A percentile compares a stretch with the other conserved stretches of the same genome.
These are phyloP conservation scores for Fusarium tjaetaba DNA, from an alignment of 2,329 filamentous ascomycete genomes.

Conservation along the genomic window DNA sequence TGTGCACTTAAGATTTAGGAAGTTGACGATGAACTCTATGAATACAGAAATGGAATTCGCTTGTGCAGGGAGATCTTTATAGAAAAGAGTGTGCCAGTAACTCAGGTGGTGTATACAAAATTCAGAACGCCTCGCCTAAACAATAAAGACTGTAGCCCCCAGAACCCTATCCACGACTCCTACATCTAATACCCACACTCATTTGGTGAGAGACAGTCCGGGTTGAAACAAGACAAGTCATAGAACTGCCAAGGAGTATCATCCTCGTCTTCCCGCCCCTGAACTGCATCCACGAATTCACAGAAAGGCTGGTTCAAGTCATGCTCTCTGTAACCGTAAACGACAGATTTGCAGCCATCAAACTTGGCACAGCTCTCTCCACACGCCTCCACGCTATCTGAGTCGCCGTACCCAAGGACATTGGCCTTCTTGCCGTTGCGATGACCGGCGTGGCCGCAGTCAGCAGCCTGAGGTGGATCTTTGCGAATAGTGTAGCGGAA, in stretches of 20 bases:
- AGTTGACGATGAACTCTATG: not conserved
- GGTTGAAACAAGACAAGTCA: conserved; percentile 29
- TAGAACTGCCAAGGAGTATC: conserved; percentile 27
- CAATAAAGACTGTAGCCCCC: not conserved
- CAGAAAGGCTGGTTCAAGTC: conserved; percentile 30
- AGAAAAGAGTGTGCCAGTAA: not conserved
- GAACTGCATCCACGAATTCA: conserved; percentile 8
- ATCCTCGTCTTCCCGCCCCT: conserved; percentile 13
- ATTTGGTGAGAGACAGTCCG: conserved; percentile 18
- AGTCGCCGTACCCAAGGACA: conserved; percentile 20
- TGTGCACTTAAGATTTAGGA: not conserved
- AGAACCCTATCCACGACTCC: not conserved
- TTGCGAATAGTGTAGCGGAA: conserved; percentile 28
- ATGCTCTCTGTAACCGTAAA: conserved; percentile 22
- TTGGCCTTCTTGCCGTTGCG: conserved; percentile 14
- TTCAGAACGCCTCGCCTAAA: conserved; percentile 4
- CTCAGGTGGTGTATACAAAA: conserved; percentile 9
- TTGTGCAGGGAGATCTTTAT: no score
- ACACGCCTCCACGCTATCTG: conserved; percentile 25
- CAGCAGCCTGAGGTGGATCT: not conserved
- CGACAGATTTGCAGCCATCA: conserved; percentile 13
- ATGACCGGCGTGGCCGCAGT: conserved; percentile 19
- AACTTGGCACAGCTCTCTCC: conserved; percentile 27
- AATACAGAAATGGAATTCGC: not conserved
- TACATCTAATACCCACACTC: conserved; percentile 23